Evolutionary conservation across 345 rosid species (phyloP).

Genomic region (Eucalyptus cladocalyx): DNA sequence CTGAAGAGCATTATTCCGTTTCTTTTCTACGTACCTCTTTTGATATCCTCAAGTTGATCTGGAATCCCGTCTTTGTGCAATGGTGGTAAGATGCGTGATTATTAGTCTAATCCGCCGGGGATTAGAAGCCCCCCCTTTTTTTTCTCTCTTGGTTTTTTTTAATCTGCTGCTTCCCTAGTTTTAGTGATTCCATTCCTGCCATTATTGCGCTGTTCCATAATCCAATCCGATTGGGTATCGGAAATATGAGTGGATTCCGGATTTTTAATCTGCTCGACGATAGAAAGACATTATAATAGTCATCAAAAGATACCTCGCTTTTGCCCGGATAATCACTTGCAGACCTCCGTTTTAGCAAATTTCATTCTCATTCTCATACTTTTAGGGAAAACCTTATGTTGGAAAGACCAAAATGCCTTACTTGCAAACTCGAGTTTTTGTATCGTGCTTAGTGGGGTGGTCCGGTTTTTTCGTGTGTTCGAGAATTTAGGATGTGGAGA

Average conservation of each 20-base stretch:
- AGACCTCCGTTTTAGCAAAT: background rate
- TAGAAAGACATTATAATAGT: background rate
- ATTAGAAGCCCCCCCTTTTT: background rate
- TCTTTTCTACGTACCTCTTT: background rate
- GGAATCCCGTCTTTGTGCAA: background rate
- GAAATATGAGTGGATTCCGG: background rate
- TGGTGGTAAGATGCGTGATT: background rate
- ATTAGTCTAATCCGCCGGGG: background rate
- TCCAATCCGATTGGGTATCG: background rate
- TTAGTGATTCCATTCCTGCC: background rate
- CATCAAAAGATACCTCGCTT: background rate
- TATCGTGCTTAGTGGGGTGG: background rate
- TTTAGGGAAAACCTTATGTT: background rate
- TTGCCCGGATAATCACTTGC: background rate
- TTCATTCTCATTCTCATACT: background rate
- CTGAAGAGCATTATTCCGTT: background rate
- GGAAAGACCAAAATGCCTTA: background rate
- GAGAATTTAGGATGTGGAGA: background rate
- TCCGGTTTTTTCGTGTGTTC: background rate
- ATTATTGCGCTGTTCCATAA: background rate
- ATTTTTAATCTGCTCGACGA: background rate
- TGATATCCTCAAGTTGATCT: background rate
- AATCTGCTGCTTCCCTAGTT: background rate
- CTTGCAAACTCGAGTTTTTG: background rate
- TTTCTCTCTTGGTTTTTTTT: fast-evolving